Conservation (phyloP, 75 land plant species). For the Larix kaempferi region DNA sequence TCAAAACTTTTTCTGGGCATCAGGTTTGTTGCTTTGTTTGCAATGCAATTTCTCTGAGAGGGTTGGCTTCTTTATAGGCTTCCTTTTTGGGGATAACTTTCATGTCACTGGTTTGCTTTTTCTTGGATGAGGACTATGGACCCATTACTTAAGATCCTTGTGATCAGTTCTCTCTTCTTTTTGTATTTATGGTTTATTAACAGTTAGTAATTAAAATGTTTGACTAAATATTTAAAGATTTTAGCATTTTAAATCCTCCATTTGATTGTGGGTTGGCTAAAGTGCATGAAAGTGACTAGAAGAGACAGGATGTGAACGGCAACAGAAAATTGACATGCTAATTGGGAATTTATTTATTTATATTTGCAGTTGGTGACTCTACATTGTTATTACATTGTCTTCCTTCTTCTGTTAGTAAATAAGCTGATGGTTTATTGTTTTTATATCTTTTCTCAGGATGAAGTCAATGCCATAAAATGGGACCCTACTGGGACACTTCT, state of each 20-base stretch:
- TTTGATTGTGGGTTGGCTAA: neutral
- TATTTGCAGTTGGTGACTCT: neutral
- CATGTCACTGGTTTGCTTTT: neutral
- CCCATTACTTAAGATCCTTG: neutral
- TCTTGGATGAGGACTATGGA: too few relatives aligned
- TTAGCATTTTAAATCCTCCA: neutral
- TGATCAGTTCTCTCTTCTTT: too few relatives aligned
- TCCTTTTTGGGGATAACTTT: neutral
- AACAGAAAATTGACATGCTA: neutral
- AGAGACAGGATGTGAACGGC: neutral
- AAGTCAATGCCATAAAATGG: slow-evolving; percentile 98
- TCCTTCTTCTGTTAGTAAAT: too few relatives aligned
- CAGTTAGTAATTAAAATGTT: neutral
- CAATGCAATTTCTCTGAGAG: neutral
- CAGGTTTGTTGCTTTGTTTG: slow-evolving; percentile 46
- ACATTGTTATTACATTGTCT: too few relatives aligned
- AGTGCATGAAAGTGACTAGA: neutral
- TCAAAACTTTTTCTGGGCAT: slow-evolving; percentile 87
- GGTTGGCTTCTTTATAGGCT: neutral
- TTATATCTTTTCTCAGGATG: slow-evolving; percentile 54
- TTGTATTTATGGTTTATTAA: too few relatives aligned
- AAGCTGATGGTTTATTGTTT: too few relatives aligned
- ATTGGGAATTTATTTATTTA: neutral
- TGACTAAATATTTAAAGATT: neutral
- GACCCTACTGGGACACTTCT: slow-evolving; percentile 87